These are phyloP conservation scores for Sequoiadendron giganteum DNA, from an alignment of 75 land plant species.

Conservation along the genomic window DNA sequence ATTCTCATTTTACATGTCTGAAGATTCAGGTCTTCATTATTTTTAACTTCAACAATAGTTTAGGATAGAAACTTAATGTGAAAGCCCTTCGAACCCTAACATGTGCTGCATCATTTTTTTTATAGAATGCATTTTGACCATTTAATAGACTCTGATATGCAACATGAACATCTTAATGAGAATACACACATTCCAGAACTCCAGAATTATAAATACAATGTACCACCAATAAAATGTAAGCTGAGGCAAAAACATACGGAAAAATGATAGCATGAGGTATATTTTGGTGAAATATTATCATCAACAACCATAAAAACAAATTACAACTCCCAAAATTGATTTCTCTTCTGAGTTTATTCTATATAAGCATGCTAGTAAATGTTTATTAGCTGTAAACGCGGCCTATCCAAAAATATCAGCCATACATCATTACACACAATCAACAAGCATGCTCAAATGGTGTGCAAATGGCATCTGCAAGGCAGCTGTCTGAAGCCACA, in stretches of 20 bases:
- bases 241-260: background rate
- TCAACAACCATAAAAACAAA: background rate
- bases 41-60: background rate
- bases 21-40: background rate
- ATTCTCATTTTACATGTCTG: background rate
- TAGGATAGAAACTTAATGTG: no score
- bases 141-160: background rate
- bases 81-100: background rate
- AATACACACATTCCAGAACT: background rate
- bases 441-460: background rate
- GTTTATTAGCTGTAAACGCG: background rate
- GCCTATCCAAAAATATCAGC: background rate
- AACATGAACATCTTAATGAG: background rate
- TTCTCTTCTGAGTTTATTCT: background rate
- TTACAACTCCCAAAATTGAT: background rate
- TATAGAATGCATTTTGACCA: background rate
- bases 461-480: background rate
- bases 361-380: background rate
- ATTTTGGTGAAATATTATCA: background rate
- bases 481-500: background rate
- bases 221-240: background rate
- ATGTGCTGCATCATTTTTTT: background rate
- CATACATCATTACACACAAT: background rate
- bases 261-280: background rate
- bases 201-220: background rate